Conservation (phyloP, 768 basidiomycete genomes). For the Trametes cingulata region DNA sequence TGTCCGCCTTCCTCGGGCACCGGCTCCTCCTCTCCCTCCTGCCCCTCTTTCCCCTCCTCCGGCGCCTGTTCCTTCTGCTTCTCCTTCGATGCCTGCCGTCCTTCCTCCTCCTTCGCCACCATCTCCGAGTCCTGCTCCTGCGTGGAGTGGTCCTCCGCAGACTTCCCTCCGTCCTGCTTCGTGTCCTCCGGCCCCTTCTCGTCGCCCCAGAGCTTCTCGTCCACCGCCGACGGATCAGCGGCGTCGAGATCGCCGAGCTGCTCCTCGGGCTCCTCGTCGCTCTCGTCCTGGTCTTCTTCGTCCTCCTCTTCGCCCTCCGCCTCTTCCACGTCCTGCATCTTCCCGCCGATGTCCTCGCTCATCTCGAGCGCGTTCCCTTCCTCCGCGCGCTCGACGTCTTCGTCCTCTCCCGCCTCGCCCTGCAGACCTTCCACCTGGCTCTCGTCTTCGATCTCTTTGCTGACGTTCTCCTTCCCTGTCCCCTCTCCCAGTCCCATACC, state of each 20-base stretch:
- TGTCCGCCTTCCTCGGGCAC: constrained; percentile 29
- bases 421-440: constrained; percentile 93
- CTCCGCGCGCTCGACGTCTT: constrained; percentile 48
- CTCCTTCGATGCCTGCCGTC: constrained; percentile 2
- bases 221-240: constrained; percentile 79
- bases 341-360: constrained; percentile 86
- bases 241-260: constrained; percentile 81
- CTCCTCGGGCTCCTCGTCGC: constrained; percentile 75
- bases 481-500: constrained; percentile 92
- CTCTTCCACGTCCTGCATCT: constrained; percentile 80
- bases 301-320: constrained; percentile 50
- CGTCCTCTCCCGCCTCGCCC: constrained; percentile 56
- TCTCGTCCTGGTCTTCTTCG: constrained; percentile 48
- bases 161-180: constrained; percentile 53
- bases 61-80: constrained; percentile 28
- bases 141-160: constrained; percentile 60
- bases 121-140: constrained; percentile 30
- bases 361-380: constrained; percentile 87
- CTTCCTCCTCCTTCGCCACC: constrained; percentile 10
- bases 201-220: constrained; percentile 98
- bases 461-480: constrained; percentile 79
- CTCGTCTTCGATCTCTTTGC: constrained; percentile 94
- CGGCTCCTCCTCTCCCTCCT: constrained; percentile 31
- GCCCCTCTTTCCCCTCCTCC: constrained; percentile 30
- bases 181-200: constrained; percentile 60